These are phyloP conservation scores for Nymphaea thermarum DNA, from an alignment of 164 flowering plant genomes.

Conservation along the genomic window DNA sequence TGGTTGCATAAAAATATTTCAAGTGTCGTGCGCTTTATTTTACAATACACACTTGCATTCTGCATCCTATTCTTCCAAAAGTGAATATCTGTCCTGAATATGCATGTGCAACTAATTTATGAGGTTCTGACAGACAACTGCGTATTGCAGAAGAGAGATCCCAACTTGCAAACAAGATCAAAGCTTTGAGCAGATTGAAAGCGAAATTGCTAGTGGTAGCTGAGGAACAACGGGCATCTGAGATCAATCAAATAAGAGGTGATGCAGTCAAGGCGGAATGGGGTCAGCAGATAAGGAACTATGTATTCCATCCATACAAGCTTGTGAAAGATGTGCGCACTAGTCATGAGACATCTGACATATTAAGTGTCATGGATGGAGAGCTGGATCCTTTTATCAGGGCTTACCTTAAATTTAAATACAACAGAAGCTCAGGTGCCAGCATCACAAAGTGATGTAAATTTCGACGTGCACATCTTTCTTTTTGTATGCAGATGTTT, in stretches of 20 bases:
- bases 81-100: too few relatives aligned
- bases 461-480: too few relatives aligned
- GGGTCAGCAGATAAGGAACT: constrained; percentile 97
- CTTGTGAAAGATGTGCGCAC: constrained; percentile 91
- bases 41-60: too few relatives aligned
- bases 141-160: constrained; percentile 75
- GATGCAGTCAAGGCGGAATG: constrained; percentile 95
- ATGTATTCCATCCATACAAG: constrained; percentile 98
- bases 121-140: too few relatives aligned
- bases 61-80: too few relatives aligned
- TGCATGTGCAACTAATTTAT: too few relatives aligned
- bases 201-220: constrained; percentile 93
- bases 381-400: constrained; percentile 83
- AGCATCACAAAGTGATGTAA: neutral
- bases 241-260: constrained; percentile 87
- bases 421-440: constrained; percentile 15
- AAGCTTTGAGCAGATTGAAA: constrained; percentile 79
- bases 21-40: too few relatives aligned
- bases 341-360: constrained; percentile 71
- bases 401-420: constrained; percentile 74
- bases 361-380: constrained; percentile 93
- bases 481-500: too few relatives aligned
- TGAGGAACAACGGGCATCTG: constrained; percentile 88
- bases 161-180: constrained; percentile 80
- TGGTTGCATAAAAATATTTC: too few relatives aligned